Conservation (phyloP, 192 early-diverging fungal species). For the Coemansia sp. region DNA sequence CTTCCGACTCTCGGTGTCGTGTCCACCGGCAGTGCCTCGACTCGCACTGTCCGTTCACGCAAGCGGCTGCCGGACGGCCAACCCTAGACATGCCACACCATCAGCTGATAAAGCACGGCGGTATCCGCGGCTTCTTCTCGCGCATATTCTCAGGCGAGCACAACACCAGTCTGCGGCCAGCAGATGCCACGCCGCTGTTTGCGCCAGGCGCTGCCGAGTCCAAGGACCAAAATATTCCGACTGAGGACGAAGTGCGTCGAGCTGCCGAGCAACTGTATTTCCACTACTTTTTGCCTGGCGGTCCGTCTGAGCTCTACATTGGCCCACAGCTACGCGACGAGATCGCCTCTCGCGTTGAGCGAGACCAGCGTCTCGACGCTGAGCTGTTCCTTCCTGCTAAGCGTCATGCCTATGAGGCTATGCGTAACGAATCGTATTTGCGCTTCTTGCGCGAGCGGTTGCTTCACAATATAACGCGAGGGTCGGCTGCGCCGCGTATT, state of each 20-base stretch:
- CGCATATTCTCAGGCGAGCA: conserved; percentile 45
- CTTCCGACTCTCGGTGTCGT: conserved; percentile 22
- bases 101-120: conserved; percentile 5
- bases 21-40: conserved; percentile 33
- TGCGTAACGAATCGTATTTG: conserved; percentile 52
- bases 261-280: conserved; percentile 47
- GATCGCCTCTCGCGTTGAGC: conserved; percentile 38
- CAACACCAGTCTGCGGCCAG: neutral
- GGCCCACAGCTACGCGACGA: conserved; percentile 44
- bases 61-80: conserved; percentile 10
- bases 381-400: conserved; percentile 50
- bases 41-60: conserved; percentile 37
- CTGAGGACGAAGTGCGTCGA: conserved; percentile 41
- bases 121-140: conserved; percentile 42
- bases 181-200: conserved; percentile 24
- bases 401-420: conserved; percentile 53
- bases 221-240: conserved; percentile 20
- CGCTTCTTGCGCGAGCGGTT: conserved; percentile 52
- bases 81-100: conserved; percentile 33
- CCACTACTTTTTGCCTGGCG: conserved; percentile 39
- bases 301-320: conserved; percentile 40
- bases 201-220: conserved; percentile 6
- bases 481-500: conserved; percentile 49
- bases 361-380: conserved; percentile 37
- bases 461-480: conserved; percentile 50